phyloP scores from a whole-genome alignment of 2,329 filamentous ascomycete species.

The Calonectria naviculata region DNA sequence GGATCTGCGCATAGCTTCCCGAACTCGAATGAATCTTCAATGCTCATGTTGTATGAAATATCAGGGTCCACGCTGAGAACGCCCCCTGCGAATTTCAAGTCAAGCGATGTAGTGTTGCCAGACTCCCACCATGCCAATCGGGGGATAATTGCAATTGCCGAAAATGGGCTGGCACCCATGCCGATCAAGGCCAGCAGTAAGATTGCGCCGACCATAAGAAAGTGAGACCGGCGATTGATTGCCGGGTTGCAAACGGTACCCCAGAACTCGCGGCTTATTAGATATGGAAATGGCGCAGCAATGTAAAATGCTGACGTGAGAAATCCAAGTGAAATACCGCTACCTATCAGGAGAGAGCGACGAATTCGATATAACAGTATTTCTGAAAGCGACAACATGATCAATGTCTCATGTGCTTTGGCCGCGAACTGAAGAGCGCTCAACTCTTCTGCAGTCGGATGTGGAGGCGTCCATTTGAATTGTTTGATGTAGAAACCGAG shows the following conservation, averaged over 20 bases:
- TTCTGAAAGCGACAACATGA: too few species aligned
- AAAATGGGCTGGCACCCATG: neutral
- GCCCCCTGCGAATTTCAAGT: neutral
- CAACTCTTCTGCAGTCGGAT: too few species aligned
- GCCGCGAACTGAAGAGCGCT: too few species aligned
- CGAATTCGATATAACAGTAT: too few species aligned
- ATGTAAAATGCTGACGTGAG: too few species aligned
- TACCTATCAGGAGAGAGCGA: too few species aligned
- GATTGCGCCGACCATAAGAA: neutral
- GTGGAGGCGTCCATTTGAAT: too few species aligned
- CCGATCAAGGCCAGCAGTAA: neutral
- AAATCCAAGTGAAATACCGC: too few species aligned
- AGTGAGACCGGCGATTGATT: neutral
- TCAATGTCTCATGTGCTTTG: too few species aligned
- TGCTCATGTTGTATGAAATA: neutral
- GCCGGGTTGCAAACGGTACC: neutral
- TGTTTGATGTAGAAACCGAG: too few species aligned
- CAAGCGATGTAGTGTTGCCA: neutral
- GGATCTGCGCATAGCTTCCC: neutral
- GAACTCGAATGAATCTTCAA: neutral
- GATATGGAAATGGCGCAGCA: too few species aligned
- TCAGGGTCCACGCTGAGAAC: neutral
- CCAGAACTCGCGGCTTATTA: too few species aligned
- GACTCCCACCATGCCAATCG: conserved; percentile 13
- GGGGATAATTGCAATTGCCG: conserved; percentile 16